These are phyloP conservation scores for Xylaria sp. DNA, from an alignment of 2,329 filamentous ascomycete genomes.

Conservation along the genomic window DNA sequence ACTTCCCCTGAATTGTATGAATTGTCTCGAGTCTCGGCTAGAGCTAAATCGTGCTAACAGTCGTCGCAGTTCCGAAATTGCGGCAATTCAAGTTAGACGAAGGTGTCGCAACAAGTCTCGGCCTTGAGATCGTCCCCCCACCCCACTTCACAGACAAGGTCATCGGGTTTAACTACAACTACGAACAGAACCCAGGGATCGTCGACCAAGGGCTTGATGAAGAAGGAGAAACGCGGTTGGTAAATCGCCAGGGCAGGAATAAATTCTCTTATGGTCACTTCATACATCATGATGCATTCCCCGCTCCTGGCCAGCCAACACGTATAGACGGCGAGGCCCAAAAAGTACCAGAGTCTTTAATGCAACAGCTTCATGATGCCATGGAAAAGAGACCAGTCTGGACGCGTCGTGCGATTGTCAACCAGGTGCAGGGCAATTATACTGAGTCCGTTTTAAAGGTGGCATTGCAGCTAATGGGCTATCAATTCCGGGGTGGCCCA, in stretches of 20 bases:
- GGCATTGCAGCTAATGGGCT: constrained; percentile 85
- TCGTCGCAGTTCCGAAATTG: constrained; percentile 58
- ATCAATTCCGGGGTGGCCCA: constrained; percentile 91
- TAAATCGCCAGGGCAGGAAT: constrained; percentile 67
- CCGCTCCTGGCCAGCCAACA: constrained; percentile 70
- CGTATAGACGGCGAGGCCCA: constrained; percentile 65
- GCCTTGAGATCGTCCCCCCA: constrained; percentile 80
- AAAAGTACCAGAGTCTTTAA: constrained; percentile 69
- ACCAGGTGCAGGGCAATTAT: constrained; percentile 68
- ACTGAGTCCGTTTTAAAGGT: constrained; percentile 72
- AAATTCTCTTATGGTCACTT: constrained; percentile 67
- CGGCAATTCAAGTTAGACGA: constrained; percentile 74
- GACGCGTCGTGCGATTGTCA: constrained; percentile 84
- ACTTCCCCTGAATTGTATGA: constrained; percentile 74
- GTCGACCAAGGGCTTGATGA: constrained; percentile 67
- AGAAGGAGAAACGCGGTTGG: constrained; percentile 61
- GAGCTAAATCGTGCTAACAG: constrained; percentile 36
- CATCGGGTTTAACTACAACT: constrained; percentile 81
- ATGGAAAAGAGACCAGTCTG: constrained; percentile 83
- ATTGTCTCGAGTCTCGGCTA: not conserved
- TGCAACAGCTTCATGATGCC: constrained; percentile 70
- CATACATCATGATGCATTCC: constrained; percentile 69
- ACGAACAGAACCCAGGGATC: constrained; percentile 86
- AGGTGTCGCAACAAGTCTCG: constrained; percentile 65
- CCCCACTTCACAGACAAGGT: constrained; percentile 80